Conservation (phyloP, 1,284 basidiomycete species). For the Lentinula novae-zelandiae region DNA sequence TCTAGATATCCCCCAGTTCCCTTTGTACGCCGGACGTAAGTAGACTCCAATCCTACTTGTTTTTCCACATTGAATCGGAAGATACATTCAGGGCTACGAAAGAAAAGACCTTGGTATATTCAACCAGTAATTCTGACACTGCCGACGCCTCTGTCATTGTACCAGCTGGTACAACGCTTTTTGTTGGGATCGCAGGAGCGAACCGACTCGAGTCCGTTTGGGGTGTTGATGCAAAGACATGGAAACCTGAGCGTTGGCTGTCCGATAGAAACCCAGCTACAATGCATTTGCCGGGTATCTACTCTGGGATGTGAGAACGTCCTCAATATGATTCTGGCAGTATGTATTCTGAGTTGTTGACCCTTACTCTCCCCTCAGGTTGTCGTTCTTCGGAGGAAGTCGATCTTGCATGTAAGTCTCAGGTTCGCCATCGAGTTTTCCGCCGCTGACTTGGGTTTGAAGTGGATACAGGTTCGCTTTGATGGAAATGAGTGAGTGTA, state of each 20-base stretch:
- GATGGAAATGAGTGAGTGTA: conserved; percentile 36
- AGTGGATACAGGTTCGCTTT: conserved; percentile 39
- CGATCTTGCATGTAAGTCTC: conserved; percentile 37
- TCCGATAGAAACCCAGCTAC: not conserved
- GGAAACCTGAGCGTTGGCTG: conserved; percentile 21
- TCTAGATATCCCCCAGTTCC: conserved; percentile 39
- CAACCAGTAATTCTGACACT: conserved; percentile 12
- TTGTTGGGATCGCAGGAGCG: conserved; percentile 33
- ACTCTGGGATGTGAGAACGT: conserved; percentile 34
- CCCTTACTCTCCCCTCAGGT: conserved; percentile 21
- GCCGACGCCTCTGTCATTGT: conserved; percentile 23
- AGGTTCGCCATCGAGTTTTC: not conserved
- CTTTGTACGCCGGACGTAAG: conserved; percentile 41
- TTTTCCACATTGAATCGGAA: too few relatives aligned
- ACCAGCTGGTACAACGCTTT: conserved; percentile 35
- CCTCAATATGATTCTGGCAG: not conserved
- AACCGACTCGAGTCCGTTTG: conserved; percentile 37
- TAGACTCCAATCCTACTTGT: too few relatives aligned
- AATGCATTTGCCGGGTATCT: conserved; percentile 32
- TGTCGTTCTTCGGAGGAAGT: conserved; percentile 37
- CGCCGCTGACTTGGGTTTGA: not conserved
- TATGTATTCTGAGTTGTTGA: not conserved
- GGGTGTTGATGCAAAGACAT: conserved; percentile 34
- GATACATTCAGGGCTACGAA: conserved; percentile 24
- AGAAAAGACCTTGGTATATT: conserved; percentile 30